Conservation (phyloP, 768 basidiomycete genomes). For the Mycena albidolilacea region DNA sequence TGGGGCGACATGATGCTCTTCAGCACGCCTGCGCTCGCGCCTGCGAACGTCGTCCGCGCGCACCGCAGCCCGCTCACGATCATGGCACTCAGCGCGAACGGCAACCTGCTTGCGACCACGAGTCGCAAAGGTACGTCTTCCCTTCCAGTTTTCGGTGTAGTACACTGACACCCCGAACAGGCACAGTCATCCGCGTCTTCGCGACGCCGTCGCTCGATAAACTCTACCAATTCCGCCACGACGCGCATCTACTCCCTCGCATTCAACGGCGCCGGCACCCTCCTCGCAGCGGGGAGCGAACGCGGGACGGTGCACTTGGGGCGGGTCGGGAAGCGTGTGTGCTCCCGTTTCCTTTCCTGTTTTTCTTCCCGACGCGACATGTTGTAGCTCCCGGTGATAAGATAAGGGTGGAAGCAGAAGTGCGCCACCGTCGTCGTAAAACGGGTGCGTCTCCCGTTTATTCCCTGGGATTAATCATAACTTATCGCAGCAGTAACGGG, state of each 20-base stretch:
- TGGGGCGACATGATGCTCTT: conserved; percentile 93
- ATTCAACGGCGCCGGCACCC: conserved; percentile 86
- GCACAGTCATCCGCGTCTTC: conserved; percentile 98
- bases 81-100: conserved; percentile 87
- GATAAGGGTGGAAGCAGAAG: conserved; percentile 3
- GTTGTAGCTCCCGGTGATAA: conserved; percentile 4
- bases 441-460: not conserved
- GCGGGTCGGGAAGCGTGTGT: conserved; percentile 25
- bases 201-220: conserved; percentile 92
- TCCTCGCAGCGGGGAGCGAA: conserved; percentile 93
- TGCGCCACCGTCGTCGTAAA: conserved; percentile 6
- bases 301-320: conserved; percentile 97
- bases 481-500: conserved; percentile 16
- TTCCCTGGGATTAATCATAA: not conserved
- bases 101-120: conserved; percentile 93
- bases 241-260: conserved; percentile 84
- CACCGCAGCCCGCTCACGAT: conserved; percentile 95
- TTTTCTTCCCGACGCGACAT: not conserved
- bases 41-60: conserved; percentile 96
- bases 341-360: not conserved
- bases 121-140: conserved; percentile 36
- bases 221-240: conserved; percentile 92
- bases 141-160: not conserved
- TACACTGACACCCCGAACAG: conserved; percentile 61
- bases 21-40: conserved; percentile 91